A percentile compares a stretch with the other conserved stretches of the same genome.
phyloP scores from a whole-genome alignment of 257 asterid genomes.

The Solanum pinnatisectum region DNA sequence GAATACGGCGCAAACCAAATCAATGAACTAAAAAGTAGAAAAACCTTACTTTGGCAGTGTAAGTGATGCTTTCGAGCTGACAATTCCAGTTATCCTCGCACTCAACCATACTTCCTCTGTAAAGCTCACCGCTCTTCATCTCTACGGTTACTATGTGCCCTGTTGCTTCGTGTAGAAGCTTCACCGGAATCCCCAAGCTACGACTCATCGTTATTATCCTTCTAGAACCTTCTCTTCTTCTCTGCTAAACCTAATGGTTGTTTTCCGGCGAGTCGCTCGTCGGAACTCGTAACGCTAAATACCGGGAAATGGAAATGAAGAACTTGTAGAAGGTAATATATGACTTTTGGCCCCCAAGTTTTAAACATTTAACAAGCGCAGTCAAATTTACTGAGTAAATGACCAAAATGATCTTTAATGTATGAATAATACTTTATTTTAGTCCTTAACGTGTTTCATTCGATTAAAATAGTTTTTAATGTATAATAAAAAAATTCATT shows the following conservation, averaged over 20 bases:
- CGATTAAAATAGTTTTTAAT: too few relatives aligned
- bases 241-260: background rate
- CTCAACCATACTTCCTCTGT: slow-evolving; percentile 77
- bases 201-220: slow-evolving; percentile 47
- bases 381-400: too few relatives aligned
- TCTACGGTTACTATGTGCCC: slow-evolving; percentile 85
- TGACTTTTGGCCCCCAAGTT: background rate
- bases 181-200: slow-evolving; percentile 88
- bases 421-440: too few relatives aligned
- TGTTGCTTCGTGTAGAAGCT: slow-evolving; percentile 89
- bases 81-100: slow-evolving; percentile 48
- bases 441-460: too few relatives aligned
- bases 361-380: background rate
- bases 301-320: background rate
- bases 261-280: background rate
- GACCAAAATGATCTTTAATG: too few relatives aligned
- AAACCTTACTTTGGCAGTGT: slow-evolving; percentile 30
- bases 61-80: slow-evolving; percentile 40
- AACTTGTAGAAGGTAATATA: background rate
- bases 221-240: background rate
- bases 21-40: background rate
- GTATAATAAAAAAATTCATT: too few relatives aligned
- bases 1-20: background rate
- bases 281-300: background rate
- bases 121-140: slow-evolving; percentile 82